Evolutionary conservation across 1,284 basidiomycete genomes (phyloP).

Genomic region (Uromyces viciae-fabae): DNA sequence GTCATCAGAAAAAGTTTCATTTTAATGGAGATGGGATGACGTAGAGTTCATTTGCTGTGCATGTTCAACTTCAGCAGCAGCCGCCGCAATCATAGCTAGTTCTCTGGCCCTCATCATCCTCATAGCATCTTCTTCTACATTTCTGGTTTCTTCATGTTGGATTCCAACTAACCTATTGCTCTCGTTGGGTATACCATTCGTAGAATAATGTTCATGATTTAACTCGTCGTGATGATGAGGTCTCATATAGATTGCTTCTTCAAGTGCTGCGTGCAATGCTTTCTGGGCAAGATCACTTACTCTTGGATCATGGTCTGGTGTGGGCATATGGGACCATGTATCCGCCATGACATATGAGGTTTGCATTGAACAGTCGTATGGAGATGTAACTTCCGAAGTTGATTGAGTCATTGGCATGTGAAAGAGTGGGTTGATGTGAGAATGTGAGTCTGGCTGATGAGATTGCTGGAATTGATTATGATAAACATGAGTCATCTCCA

Average conservation of each 20-base stretch:
- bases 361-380: conserved; percentile 6
- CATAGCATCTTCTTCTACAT: conserved; percentile 28
- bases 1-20: too few species aligned
- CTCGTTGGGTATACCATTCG: neutral
- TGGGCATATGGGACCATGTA: neutral
- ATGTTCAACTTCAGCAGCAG: conserved; percentile 24
- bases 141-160: conserved; percentile 20
- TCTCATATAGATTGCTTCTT: conserved; percentile 25
- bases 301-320: neutral
- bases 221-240: neutral
- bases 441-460: conserved; percentile 13
- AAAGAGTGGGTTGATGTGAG: conserved; percentile 33
- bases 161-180: neutral
- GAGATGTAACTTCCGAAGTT: neutral
- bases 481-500: conserved; percentile 28
- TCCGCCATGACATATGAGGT: neutral
- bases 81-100: conserved; percentile 28
- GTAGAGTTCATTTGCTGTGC: conserved; percentile 9
- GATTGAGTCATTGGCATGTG: conserved; percentile 26
- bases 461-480: conserved; percentile 1
- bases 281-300: neutral
- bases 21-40: neutral
- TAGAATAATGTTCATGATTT: neutral
- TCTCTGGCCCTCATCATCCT: conserved; percentile 20
- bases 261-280: conserved; percentile 6